Evolutionary conservation across 2,329 filamentous ascomycete genomes (phyloP).

Genomic region (Davidsoniella eucalypti): DNA sequence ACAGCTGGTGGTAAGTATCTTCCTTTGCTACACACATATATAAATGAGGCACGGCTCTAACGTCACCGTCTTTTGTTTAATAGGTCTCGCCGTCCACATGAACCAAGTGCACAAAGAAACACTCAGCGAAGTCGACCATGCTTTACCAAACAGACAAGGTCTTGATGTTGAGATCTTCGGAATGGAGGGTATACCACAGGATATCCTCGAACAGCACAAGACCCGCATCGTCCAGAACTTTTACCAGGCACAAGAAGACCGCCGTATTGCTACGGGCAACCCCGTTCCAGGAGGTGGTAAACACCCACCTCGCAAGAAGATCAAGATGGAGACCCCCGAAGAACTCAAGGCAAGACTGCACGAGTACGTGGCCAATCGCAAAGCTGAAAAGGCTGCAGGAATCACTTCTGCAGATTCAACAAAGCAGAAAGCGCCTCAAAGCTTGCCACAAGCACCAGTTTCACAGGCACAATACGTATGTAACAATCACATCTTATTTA

Average conservation of each 20-base stretch:
- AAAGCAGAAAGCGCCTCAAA: neutral
- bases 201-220: slow-evolving; percentile 67
- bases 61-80: slow-evolving; percentile 3
- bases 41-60: neutral
- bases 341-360: slow-evolving; percentile 69
- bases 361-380: slow-evolving; percentile 55
- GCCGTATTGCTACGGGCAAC: slow-evolving; percentile 69
- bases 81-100: slow-evolving; percentile 90
- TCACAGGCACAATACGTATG: slow-evolving; percentile 8
- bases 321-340: slow-evolving; percentile 56
- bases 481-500: neutral
- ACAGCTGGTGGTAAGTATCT: slow-evolving; percentile 67
- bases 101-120: slow-evolving; percentile 97
- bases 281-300: slow-evolving; percentile 49
- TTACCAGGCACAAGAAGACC: slow-evolving; percentile 70
- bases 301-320: slow-evolving; percentile 53
- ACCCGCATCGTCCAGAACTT: slow-evolving; percentile 74
- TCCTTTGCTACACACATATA: slow-evolving; percentile 8
- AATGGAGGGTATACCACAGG: slow-evolving; percentile 89
- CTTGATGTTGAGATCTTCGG: slow-evolving; percentile 94
- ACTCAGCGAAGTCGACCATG: slow-evolving; percentile 76
- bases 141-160: slow-evolving; percentile 67
- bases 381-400: slow-evolving; percentile 36
- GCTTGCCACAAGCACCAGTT: neutral
- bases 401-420: slow-evolving; percentile 9